Evolutionary conservation across 371 early-diverging fungal genomes (phyloP).

Genomic region (Lichtheimia ornata): DNA sequence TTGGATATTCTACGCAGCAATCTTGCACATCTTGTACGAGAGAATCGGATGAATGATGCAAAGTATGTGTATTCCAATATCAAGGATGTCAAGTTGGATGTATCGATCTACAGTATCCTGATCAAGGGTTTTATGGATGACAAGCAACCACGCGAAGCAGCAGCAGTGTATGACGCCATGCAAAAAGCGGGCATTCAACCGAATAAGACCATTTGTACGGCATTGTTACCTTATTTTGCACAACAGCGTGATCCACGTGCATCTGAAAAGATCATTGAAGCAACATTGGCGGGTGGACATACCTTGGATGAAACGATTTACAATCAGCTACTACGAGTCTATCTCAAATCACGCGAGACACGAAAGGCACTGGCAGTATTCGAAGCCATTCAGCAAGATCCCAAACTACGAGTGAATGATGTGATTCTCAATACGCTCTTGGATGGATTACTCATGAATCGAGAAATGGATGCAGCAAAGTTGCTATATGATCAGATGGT

Average conservation of each 20-base stretch:
- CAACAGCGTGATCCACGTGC: slow-evolving; percentile 25
- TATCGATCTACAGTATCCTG: slow-evolving; percentile 35
- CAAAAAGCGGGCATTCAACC: slow-evolving; percentile 22
- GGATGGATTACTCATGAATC: slow-evolving; percentile 44
- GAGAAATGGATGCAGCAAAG: slow-evolving; percentile 34
- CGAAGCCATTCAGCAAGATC: slow-evolving; percentile 33
- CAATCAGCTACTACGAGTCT: slow-evolving; percentile 46
- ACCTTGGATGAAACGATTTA: slow-evolving; percentile 31
- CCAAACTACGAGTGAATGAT: slow-evolving; percentile 30
- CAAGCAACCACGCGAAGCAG: slow-evolving; percentile 26
- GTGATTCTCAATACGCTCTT: slow-evolving; percentile 47
- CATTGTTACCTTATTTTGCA: slow-evolving; percentile 37
- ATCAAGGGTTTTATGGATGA: slow-evolving; percentile 37
- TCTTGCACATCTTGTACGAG: slow-evolving; percentile 25
- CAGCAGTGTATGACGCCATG: slow-evolving; percentile 36
- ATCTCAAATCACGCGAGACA: slow-evolving; percentile 30
- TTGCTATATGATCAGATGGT: slow-evolving; percentile 40
- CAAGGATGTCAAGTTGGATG: slow-evolving; percentile 19
- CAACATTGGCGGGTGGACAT: slow-evolving; percentile 29
- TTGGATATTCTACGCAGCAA: slow-evolving; percentile 31
- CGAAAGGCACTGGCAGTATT: slow-evolving; percentile 37
- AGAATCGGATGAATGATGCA: slow-evolving; percentile 24
- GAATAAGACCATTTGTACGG: slow-evolving; percentile 26
- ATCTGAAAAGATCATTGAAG: slow-evolving; percentile 33
- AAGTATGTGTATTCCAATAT: slow-evolving; percentile 24